Evolutionary conservation across 73 alveolate genomes (phyloP), one percentile per base, ranked within the genome.

Genomic region (Paramecium tetraurelia): DNA sequence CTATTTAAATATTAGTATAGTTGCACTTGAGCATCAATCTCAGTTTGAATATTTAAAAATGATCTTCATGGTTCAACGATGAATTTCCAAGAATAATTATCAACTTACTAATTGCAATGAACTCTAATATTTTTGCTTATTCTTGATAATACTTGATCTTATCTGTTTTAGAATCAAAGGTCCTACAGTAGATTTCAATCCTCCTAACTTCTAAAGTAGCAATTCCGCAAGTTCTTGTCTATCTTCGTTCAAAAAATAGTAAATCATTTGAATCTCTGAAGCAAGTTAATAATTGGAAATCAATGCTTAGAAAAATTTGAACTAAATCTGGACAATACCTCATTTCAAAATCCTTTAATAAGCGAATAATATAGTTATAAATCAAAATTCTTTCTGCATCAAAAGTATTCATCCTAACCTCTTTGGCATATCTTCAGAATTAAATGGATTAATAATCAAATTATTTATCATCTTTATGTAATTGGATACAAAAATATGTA

Each of bases 341-440:
- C 57, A 80, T 40, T 44, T 80, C 70, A 7, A 44, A 80, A 18
- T 80, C 90, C 76, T 80, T 48, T 46, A 80, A 24, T 16, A 80
- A 48, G 10, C 75, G 46, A 31, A 80, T 40, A 18, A 80, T 44
- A 58, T 80, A 50, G 10, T 22, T 80, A 46, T 31, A 80, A 18
- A 80, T 80, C 2, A 80, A 22, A 16, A 38, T 18, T 48, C 90
- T 80, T 14, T 80, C 90, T 14, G 35, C 38, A 46, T 80, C 90
- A 46, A 80, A 80, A 16, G 90, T 31, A 48, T 43, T 43, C 36
- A 80, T 16, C 46, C 46, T 43, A 1, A 80, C 43, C 20, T 80
- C 70, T 24, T 24, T 33, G 90, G 90, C 75, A 80, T 14, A 80
- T 80, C 76, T 21, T 80, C 90, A 80, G 43, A 80, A 44, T 80